phyloP scores from a whole-genome alignment of 139 green algal species.

The Trebouxia sp. region DNA sequence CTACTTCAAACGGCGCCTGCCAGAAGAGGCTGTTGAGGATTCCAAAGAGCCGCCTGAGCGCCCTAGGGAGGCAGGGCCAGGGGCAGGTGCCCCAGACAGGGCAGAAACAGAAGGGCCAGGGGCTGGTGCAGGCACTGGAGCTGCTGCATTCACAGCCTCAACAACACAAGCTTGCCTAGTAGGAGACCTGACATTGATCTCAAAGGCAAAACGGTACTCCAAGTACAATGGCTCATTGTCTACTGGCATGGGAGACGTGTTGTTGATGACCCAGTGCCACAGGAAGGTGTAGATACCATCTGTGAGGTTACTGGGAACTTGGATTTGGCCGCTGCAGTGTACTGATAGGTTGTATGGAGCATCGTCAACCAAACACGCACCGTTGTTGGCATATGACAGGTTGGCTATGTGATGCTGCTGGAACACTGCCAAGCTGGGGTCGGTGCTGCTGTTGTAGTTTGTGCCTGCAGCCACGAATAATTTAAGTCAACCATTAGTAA shows the following conservation, averaged over 20 bases:
- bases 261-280: slow-evolving; percentile 27
- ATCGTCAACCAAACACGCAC: background rate
- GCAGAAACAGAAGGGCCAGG: too few relatives aligned
- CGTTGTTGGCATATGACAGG: background rate
- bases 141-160: background rate
- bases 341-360: slow-evolving; percentile 14
- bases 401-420: slow-evolving; percentile 10
- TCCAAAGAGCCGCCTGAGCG: too few relatives aligned
- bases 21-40: too few relatives aligned
- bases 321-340: slow-evolving; percentile 13
- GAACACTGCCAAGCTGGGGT: slow-evolving; percentile 22
- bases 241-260: background rate
- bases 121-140: background rate
- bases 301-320: slow-evolving; percentile 9
- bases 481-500: too few relatives aligned
- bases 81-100: too few relatives aligned
- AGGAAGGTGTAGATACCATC: slow-evolving; percentile 29
- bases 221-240: background rate
- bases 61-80: too few relatives aligned
- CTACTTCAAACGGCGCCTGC: too few relatives aligned
- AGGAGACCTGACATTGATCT: slow-evolving; percentile 1
- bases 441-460: slow-evolving; percentile 21
- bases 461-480: too few relatives aligned
- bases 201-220: slow-evolving; percentile 15
- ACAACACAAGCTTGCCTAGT: background rate